Conservation (phyloP, 2,329 filamentous ascomycete species). For the Verticillium nubilum region DNA sequence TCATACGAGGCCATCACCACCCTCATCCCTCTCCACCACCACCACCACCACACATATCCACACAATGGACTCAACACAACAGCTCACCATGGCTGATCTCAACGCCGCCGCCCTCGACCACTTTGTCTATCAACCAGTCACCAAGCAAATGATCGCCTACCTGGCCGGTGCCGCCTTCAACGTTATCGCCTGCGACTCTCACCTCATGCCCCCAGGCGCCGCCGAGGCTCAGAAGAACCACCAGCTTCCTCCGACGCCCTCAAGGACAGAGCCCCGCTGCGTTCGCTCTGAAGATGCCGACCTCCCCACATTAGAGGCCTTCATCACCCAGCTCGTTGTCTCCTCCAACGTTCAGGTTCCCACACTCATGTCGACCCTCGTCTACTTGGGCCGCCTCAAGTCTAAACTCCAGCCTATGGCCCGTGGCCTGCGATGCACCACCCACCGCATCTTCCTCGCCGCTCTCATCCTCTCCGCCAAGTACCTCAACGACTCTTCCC, state of each 20-base stretch:
- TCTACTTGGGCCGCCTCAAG: constrained; percentile 84
- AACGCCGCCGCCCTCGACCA: constrained; percentile 73
- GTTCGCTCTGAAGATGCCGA: constrained; percentile 41
- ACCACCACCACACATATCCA: constrained; percentile 9
- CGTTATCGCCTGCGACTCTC: constrained; percentile 74
- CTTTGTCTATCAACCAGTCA: constrained; percentile 74
- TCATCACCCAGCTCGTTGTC: constrained; percentile 86
- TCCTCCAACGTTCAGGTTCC: constrained; percentile 95
- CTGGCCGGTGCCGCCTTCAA: constrained; percentile 68
- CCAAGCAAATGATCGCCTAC: constrained; percentile 70
- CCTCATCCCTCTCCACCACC: constrained; percentile 15
- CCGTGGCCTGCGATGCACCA: constrained; percentile 93
- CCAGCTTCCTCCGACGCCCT: constrained; percentile 42
- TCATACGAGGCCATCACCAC: constrained; percentile 19
- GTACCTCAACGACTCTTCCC: constrained; percentile 97
- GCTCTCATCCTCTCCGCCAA: constrained; percentile 84
- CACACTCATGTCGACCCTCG: constrained; percentile 92
- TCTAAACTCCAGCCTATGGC: constrained; percentile 85
- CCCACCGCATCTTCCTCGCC: constrained; percentile 95
- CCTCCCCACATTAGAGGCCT: constrained; percentile 79
- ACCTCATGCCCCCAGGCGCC: constrained; percentile 41
- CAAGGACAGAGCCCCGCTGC: constrained; percentile 39
- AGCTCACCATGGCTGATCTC: constrained; percentile 46
- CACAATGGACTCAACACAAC: constrained; percentile 39
- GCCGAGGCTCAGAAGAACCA: constrained; percentile 28